Percentiles rank a stretch among this genome's conserved stretches.
Evolutionary conservation across 805 yeast species (phyloP).

Genomic region (Metschnikowia aberdeeniae): DNA sequence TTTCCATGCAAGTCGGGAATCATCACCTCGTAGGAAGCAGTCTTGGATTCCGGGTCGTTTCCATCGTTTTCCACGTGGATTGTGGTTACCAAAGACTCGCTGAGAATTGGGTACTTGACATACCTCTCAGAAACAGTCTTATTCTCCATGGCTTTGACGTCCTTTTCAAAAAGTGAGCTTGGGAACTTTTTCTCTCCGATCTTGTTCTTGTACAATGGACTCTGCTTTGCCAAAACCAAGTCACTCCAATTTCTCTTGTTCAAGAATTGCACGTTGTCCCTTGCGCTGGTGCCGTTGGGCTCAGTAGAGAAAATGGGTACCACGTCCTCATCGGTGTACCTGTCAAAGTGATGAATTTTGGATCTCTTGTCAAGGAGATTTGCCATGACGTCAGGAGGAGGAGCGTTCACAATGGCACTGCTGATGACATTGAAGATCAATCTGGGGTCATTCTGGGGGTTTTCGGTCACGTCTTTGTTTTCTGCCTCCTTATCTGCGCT

Average conservation of each 20-base stretch:
- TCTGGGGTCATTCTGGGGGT: slow-evolving; percentile 69
- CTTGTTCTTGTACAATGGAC: slow-evolving; percentile 21
- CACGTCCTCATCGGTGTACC: slow-evolving; percentile 70
- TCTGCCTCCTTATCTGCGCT: slow-evolving; percentile 29
- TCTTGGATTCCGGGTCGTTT: slow-evolving; percentile 42
- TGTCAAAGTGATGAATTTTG: slow-evolving; percentile 62
- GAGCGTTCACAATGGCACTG: slow-evolving; percentile 87
- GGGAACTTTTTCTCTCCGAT: slow-evolving; percentile 33
- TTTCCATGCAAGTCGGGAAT: slow-evolving; percentile 56
- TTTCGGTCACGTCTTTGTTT: slow-evolving; percentile 36
- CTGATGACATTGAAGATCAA: slow-evolving; percentile 79
- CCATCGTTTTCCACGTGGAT: slow-evolving; percentile 70
- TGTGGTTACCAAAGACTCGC: slow-evolving; percentile 60
- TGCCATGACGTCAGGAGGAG: slow-evolving; percentile 90
- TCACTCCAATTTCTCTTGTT: slow-evolving; percentile 74
- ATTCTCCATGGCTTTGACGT: slow-evolving; percentile 8
- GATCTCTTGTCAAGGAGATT: slow-evolving; percentile 63
- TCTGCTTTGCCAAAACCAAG: slow-evolving; percentile 48
- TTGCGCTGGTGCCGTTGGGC: slow-evolving; percentile 43
- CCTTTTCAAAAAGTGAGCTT: slow-evolving; percentile 31
- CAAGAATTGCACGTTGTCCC: slow-evolving; percentile 51
- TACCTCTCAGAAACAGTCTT: slow-evolving; percentile 22
- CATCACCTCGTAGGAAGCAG: slow-evolving; percentile 63
- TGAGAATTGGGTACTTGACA: slow-evolving; percentile 51
- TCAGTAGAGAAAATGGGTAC: slow-evolving; percentile 66